These are phyloP conservation scores for Aspergillus avenaceus DNA, from an alignment of 495 filamentous ascomycete species.

Conservation along the genomic window DNA sequence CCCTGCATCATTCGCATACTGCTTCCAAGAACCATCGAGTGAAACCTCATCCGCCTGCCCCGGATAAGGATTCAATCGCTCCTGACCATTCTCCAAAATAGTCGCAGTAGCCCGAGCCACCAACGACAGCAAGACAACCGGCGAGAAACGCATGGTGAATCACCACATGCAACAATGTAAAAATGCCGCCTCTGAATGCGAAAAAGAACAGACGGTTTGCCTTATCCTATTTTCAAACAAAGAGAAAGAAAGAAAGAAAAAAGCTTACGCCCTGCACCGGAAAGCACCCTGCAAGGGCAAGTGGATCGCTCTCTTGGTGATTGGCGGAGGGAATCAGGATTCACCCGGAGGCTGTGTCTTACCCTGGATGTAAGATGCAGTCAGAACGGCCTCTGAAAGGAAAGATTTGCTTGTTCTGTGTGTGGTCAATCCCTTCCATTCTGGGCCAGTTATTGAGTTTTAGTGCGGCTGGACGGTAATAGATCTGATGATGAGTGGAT, in stretches of 20 bases:
- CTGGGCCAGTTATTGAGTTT: background rate
- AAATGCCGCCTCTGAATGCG: too few species aligned
- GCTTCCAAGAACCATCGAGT: constrained; percentile 37
- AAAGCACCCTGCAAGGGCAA: too few species aligned
- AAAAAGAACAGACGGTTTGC: too few species aligned
- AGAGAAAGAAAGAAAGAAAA: too few species aligned
- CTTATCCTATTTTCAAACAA: too few species aligned
- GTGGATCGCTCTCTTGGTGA: too few species aligned
- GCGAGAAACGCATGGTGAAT: background rate
- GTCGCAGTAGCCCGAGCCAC: constrained; percentile 29
- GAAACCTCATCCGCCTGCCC: constrained; percentile 23
- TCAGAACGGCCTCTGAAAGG: too few species aligned
- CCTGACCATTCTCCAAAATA: constrained; percentile 63
- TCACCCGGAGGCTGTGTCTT: too few species aligned
- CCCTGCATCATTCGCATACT: constrained; percentile 49
- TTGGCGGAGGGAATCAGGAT: too few species aligned
- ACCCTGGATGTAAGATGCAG: too few species aligned
- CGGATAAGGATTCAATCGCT: constrained; percentile 33
- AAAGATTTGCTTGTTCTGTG: too few species aligned
- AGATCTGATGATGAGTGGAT: background rate
- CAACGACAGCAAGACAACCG: constrained; percentile 10
- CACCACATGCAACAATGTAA: background rate
- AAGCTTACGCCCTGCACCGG: too few species aligned
- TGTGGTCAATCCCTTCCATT: background rate
- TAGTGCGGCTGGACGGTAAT: background rate